These are phyloP conservation scores for Leishmania mexicana DNA, from an alignment of 208 protist genomes.

Conservation along the genomic window DNA sequence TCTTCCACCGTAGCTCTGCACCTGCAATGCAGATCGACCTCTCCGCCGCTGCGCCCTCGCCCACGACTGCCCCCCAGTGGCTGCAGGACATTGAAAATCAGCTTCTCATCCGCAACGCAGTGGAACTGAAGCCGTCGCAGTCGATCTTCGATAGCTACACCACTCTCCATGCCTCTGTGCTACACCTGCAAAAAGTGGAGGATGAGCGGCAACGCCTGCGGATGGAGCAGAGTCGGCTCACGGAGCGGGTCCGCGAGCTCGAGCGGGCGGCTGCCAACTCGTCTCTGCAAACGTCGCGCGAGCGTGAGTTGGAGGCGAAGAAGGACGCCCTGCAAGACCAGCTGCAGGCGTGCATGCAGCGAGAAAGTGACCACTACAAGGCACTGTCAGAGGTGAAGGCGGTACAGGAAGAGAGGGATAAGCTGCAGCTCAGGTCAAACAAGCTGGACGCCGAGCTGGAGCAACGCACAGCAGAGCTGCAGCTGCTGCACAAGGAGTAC, in stretches of 20 bases:
- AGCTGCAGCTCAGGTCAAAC: conserved; percentile 12
- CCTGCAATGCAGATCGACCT: conserved; percentile 16
- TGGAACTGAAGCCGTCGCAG: conserved; percentile 55
- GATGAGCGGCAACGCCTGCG: conserved; percentile 41
- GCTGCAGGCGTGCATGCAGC: conserved; percentile 43
- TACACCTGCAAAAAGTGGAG: conserved; percentile 38
- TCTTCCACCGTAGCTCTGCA: not conserved
- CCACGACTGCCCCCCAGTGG: conserved; percentile 19
- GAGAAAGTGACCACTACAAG: conserved; percentile 66
- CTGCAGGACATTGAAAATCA: conserved; percentile 42
- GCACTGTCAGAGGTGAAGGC: conserved; percentile 38
- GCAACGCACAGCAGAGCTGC: conserved; percentile 53
- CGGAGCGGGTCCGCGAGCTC: conserved; percentile 49
- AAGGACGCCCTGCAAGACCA: conserved; percentile 47
- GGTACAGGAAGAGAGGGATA: conserved; percentile 26
- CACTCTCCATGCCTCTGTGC: conserved; percentile 36
- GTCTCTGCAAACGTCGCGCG: conserved; percentile 41
- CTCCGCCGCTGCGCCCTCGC: not conserved
- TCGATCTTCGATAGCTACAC: conserved; percentile 50
- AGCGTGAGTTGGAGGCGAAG: conserved; percentile 52
- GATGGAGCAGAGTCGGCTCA: conserved; percentile 37
- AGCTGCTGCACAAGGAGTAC: conserved; percentile 67
- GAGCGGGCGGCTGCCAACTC: conserved; percentile 48
- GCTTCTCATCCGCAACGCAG: conserved; percentile 52
- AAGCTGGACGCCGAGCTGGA: conserved; percentile 32